These are phyloP conservation scores for Spinellus fusiger DNA, from an alignment of 192 early-diverging fungal species.

Conservation along the genomic window DNA sequence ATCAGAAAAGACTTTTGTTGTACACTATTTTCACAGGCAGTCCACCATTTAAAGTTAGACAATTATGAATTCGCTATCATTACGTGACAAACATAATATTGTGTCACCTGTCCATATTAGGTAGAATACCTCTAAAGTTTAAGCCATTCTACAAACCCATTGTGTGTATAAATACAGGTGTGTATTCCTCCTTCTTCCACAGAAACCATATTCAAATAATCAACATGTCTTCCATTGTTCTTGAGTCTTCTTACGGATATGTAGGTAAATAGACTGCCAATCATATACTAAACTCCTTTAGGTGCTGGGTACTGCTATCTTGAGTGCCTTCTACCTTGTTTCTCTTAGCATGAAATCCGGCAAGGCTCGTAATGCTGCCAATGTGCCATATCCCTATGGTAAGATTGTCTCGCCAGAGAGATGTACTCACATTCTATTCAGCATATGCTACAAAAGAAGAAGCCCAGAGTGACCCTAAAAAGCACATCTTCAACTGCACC, in stretches of 20 bases:
- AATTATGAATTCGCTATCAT: too few relatives aligned
- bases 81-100: too few relatives aligned
- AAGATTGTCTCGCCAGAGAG: slow-evolving; percentile 9
- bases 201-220: neutral
- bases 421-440: neutral
- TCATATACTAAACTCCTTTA: slow-evolving; percentile 9
- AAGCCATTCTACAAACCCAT: too few relatives aligned
- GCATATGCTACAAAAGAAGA: slow-evolving; percentile 57
- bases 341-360: slow-evolving; percentile 35
- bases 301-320: slow-evolving; percentile 5
- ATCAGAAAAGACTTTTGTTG: too few relatives aligned
- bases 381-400: slow-evolving; percentile 62
- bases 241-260: slow-evolving; percentile 53
- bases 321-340: neutral
- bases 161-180: too few relatives aligned
- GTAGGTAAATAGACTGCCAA: slow-evolving; percentile 26
- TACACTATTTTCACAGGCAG: too few relatives aligned
- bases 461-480: slow-evolving; percentile 55
- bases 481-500: slow-evolving; percentile 68
- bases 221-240: slow-evolving; percentile 30
- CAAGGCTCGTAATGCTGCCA: slow-evolving; percentile 49
- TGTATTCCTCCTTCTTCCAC: too few relatives aligned
- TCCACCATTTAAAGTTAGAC: too few relatives aligned
- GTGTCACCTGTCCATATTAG: too few relatives aligned
- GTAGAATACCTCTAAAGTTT: too few relatives aligned